These are phyloP conservation scores for Penicillium sp. DNA, from an alignment of 2,329 filamentous ascomycete genomes.

Conservation along the genomic window DNA sequence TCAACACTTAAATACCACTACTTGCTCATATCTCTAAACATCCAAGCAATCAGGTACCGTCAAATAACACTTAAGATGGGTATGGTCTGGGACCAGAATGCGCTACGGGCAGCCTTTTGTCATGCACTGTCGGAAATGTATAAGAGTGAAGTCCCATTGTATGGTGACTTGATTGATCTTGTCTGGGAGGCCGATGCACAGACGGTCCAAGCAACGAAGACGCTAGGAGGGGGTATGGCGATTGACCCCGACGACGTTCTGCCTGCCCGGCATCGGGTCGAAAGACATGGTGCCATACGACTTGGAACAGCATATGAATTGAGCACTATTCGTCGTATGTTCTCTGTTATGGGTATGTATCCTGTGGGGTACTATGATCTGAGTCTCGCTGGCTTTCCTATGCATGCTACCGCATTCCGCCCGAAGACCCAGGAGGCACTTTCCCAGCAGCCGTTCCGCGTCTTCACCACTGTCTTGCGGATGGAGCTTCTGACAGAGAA, in stretches of 20 bases:
- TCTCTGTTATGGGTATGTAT: constrained; percentile 53
- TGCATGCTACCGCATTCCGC: constrained; percentile 59
- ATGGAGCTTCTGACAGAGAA: constrained; percentile 46
- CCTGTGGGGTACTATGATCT: constrained; percentile 60
- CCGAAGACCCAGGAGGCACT: constrained; percentile 44
- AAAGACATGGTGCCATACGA: constrained; percentile 55
- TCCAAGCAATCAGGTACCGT: not conserved
- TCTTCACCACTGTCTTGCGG: constrained; percentile 49
- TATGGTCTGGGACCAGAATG: constrained; percentile 25
- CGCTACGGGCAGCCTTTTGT: constrained; percentile 36
- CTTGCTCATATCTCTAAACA: not conserved
- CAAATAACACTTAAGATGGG: constrained; percentile 16
- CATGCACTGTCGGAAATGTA: constrained; percentile 43
- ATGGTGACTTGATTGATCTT: constrained; percentile 38
- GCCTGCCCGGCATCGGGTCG: constrained; percentile 35
- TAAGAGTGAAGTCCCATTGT: constrained; percentile 39
- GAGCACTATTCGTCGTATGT: constrained; percentile 49
- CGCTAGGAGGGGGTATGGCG: not conserved
- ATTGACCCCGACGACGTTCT: constrained; percentile 31
- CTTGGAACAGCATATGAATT: constrained; percentile 53
- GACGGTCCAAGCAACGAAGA: constrained; percentile 22
- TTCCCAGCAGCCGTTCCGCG: constrained; percentile 50
- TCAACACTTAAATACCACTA: not conserved
- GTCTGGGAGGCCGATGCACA: constrained; percentile 36
- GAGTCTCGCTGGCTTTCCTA: constrained; percentile 51